Evolutionary conservation across 495 filamentous ascomycete species (phyloP).

Genomic region (Ascodesmis nigricans): DNA sequence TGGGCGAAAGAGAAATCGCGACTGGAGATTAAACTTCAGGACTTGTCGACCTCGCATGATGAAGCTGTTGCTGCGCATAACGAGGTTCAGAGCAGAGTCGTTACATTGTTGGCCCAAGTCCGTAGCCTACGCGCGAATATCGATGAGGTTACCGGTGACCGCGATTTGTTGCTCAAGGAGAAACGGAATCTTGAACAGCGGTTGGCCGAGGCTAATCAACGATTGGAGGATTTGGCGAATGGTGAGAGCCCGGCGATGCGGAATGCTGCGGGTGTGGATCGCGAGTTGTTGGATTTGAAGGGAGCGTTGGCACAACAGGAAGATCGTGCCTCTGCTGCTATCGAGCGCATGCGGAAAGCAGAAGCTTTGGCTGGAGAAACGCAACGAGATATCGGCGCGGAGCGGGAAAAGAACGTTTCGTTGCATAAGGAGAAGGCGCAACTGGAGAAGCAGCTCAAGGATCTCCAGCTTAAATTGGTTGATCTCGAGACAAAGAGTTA

Average conservation of each 20-base stretch:
- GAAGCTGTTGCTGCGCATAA: conserved; percentile 86
- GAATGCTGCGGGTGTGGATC: conserved; percentile 75
- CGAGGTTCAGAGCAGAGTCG: conserved; percentile 80
- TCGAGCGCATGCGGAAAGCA: conserved; percentile 95
- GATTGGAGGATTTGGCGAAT: conserved; percentile 73
- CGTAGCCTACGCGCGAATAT: conserved; percentile 59
- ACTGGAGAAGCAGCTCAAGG: conserved; percentile 77
- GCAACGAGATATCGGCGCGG: conserved; percentile 82
- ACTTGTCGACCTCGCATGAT: conserved; percentile 71
- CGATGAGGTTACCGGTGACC: conserved; percentile 68
- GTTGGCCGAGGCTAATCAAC: conserved; percentile 68
- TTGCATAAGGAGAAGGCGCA: conserved; percentile 82
- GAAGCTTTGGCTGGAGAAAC: conserved; percentile 74
- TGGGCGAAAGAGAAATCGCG: conserved; percentile 97
- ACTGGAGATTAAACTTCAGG: conserved; percentile 73
- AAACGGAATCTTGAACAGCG: conserved; percentile 75
- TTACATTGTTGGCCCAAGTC: conserved; percentile 77
- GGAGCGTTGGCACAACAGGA: conserved; percentile 76
- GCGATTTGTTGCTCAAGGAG: conserved; percentile 66
- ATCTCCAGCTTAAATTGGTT: conserved; percentile 70
- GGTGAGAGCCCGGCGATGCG: conserved; percentile 78
- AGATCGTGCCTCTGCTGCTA: conserved; percentile 75
- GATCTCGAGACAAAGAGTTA: conserved; percentile 96
- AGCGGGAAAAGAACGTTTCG: conserved; percentile 61
- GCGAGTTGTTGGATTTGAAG: conserved; percentile 77